A percentile compares a stretch with the other conserved stretches of the same genome.
Evolutionary conservation across 202 grass and related monocot species (phyloP).

Genomic region (Elaeis oleifera): DNA sequence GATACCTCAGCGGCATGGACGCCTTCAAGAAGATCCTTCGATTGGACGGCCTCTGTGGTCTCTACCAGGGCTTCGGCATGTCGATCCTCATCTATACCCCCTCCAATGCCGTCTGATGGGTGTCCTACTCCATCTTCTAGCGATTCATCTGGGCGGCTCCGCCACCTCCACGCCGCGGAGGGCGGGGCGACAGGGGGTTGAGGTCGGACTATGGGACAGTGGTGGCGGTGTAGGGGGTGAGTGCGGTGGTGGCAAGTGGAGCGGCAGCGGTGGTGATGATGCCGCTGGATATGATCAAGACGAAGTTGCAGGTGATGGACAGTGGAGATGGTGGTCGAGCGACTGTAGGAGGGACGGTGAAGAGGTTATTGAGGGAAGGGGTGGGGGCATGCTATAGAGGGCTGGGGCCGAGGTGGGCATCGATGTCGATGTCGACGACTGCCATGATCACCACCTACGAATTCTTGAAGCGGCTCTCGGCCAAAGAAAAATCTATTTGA

Average conservation of each 20-base stretch:
- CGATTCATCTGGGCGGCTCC: slow-evolving; percentile 44
- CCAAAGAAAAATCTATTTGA: slow-evolving; percentile 8
- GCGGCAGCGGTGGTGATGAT: too few species aligned
- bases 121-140: slow-evolving; percentile 69
- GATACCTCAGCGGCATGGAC: too few species aligned
- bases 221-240: too few species aligned
- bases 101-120: slow-evolving; percentile 94
- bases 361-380: slow-evolving; percentile 69
- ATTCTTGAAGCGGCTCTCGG: slow-evolving; percentile 16
- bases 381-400: slow-evolving; percentile 66
- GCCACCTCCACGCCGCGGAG: too few species aligned
- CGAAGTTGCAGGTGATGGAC: too few species aligned
- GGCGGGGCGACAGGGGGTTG: slow-evolving; percentile 22
- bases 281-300: too few species aligned
- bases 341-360: slow-evolving; percentile 47
- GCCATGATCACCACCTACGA: slow-evolving; percentile 18
- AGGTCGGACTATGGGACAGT: too few species aligned
- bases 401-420: not conserved
- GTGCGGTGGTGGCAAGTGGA: too few species aligned
- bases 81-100: slow-evolving; percentile 90
- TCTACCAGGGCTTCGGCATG: slow-evolving; percentile 90
- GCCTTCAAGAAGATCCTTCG: slow-evolving; percentile 51
- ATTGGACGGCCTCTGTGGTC: slow-evolving; percentile 61
- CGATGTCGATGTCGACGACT: not conserved
- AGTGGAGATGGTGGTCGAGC: slow-evolving; percentile 9